A percentile compares a stretch with the other conserved stretches of the same genome.
These are phyloP conservation scores for Lophiostoma macrostomum DNA, from an alignment of 495 filamentous ascomycete genomes.

Conservation along the genomic window DNA sequence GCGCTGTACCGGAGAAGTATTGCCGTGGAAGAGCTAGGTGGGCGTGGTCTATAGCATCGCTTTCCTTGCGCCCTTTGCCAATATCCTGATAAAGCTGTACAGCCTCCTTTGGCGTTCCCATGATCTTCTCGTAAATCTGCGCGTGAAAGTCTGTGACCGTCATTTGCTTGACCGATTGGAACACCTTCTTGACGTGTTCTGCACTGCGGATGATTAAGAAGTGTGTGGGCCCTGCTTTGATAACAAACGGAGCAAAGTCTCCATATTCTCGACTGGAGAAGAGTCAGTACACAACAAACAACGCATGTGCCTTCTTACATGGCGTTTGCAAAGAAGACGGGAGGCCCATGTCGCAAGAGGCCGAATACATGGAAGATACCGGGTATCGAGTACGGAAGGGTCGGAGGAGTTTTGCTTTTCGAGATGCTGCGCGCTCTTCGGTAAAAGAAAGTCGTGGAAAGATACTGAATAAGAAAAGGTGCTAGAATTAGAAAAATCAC, in stretches of 20 bases:
- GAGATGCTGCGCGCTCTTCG: background rate
- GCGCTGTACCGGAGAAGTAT: background rate
- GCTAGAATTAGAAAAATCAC: no score
- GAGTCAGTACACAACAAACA: no score
- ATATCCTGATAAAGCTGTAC: background rate
- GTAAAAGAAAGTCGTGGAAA: constrained; percentile 2
- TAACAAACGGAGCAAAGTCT: background rate
- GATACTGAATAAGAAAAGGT: constrained; percentile 1
- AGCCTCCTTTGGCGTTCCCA: constrained; percentile 4
- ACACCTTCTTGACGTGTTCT: constrained; percentile 10
- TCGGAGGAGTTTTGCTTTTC: background rate
- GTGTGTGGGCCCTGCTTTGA: constrained; percentile 1
- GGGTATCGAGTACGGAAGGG: constrained; percentile 10
- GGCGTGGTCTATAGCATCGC: background rate
- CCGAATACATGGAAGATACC: constrained; percentile 6
- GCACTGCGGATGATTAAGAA: background rate
- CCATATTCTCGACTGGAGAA: no score
- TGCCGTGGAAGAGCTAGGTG: background rate
- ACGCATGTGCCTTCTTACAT: no score
- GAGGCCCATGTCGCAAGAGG: background rate
- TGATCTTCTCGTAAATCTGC: constrained; percentile 2
- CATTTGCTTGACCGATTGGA: background rate
- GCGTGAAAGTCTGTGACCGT: background rate
- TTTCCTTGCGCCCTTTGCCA: background rate
- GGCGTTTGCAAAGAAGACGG: background rate